Conservation (phyloP, 345 rosid genomes). For the Lagerstroemia speciosa region DNA sequence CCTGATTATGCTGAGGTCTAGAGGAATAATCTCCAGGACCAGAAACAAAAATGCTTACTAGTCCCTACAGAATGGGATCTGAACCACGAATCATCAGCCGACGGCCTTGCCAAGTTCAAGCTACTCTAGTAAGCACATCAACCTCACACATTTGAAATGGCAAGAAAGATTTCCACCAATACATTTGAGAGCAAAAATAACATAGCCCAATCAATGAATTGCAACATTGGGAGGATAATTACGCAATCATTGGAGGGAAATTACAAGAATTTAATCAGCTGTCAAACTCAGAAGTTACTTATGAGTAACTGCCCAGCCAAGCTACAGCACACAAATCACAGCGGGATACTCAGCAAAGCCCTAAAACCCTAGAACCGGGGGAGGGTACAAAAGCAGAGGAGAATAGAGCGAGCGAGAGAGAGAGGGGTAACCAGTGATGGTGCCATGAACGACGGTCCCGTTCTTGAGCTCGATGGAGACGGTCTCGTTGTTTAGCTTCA, state of each 20-base stretch:
- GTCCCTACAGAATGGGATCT: not conserved
- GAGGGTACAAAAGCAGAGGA: not conserved
- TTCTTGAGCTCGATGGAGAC: conserved; percentile 95
- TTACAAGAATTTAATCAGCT: not conserved
- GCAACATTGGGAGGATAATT: not conserved
- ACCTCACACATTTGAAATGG: not conserved
- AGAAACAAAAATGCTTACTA: not conserved
- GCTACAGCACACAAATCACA: not conserved
- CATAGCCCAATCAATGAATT: not conserved
- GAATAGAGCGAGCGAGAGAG: not conserved
- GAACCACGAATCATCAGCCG: not conserved
- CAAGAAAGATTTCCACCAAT: not conserved
- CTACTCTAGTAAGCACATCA: not conserved
- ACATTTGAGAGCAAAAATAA: not conserved
- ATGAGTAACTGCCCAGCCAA: not conserved
- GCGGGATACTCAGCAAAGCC: not conserved
- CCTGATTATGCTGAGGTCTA: not conserved
- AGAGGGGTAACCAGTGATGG: conserved; percentile 59
- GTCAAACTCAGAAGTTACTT: not conserved
- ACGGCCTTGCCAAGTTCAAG: not conserved
- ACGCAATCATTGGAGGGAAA: not conserved
- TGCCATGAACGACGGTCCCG: conserved; percentile 88
- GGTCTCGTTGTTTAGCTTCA: conserved; percentile 96
- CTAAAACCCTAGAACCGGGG: not conserved
- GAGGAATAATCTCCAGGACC: not conserved